Conservation (phyloP, 2,329 filamentous ascomycete genomes). For the Podosphaera leucotricha region DNA sequence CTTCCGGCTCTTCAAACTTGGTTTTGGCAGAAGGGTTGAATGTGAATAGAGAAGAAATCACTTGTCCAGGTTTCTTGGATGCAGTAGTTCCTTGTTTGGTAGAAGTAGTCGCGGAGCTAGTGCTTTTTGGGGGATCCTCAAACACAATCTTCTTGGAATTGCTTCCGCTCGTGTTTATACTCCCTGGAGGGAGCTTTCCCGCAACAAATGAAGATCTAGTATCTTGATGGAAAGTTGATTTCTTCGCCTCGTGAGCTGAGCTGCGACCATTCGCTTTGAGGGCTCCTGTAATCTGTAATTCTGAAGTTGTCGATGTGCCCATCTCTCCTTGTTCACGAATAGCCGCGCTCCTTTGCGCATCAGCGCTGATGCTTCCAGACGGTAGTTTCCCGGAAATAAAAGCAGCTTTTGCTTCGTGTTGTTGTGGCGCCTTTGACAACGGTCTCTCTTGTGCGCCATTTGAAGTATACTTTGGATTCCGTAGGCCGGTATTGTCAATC, state of each 20-base stretch:
- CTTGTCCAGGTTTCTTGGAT: constrained; percentile 20
- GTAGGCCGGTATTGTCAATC: constrained; percentile 15
- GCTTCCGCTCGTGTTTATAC: constrained; percentile 7
- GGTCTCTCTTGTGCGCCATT: neutral
- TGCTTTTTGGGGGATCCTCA: neutral
- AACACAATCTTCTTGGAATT: neutral
- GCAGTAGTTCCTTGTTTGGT: neutral
- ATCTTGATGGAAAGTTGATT: constrained; percentile 10
- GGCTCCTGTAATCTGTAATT: constrained; percentile 11
- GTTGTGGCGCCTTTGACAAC: neutral
- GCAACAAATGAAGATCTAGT: constrained; percentile 14
- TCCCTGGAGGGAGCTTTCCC: constrained; percentile 17
- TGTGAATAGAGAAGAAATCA: constrained; percentile 81
- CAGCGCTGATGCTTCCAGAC: constrained; percentile 16
- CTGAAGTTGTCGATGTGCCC: constrained; percentile 15
- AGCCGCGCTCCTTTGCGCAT: constrained; percentile 6
- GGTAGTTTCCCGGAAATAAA: constrained; percentile 17
- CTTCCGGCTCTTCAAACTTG: constrained; percentile 24
- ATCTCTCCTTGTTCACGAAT: constrained; percentile 9
- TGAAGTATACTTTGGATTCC: constrained; percentile 5
- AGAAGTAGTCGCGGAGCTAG: neutral
- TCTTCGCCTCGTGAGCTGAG: constrained; percentile 7
- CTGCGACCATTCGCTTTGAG: constrained; percentile 6
- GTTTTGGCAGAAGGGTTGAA: constrained; percentile 61
- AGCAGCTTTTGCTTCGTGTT: constrained; percentile 1